Evolutionary conservation across 1,139 yeast genomes (phyloP).

Genomic region (Suhomyces bribrorum): DNA sequence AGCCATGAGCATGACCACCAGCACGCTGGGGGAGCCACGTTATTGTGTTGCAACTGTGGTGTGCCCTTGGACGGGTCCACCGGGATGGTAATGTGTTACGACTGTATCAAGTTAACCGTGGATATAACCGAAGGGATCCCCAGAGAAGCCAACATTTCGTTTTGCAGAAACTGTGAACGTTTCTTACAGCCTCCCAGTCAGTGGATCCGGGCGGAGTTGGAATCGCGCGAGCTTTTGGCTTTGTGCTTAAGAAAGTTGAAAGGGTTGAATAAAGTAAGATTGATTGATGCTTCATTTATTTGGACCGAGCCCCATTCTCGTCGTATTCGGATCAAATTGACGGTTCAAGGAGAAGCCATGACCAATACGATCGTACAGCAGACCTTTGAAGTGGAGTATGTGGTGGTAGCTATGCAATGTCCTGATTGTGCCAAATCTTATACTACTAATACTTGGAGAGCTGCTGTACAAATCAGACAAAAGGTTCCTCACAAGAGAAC

Average conservation of each 20-base stretch:
- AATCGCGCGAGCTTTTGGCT: constrained; percentile 89
- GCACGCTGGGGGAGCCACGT: constrained; percentile 61
- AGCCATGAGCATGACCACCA: constrained; percentile 28
- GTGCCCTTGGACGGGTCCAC: constrained; percentile 95
- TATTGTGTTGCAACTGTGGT: constrained; percentile 97
- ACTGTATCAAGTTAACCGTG: constrained; percentile 90
- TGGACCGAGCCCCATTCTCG: constrained; percentile 99
- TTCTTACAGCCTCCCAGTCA: constrained; percentile 92
- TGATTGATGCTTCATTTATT: constrained; percentile 90
- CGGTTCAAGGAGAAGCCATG: constrained; percentile 97
- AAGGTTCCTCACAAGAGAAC: constrained; percentile 97
- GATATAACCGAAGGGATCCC: constrained; percentile 97
- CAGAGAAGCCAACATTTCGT: constrained; percentile 87
- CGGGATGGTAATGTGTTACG: constrained; percentile 96
- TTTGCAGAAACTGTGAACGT: constrained; percentile 96
- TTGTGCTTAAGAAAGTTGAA: constrained; percentile 83
- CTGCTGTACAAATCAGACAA: constrained; percentile 95
- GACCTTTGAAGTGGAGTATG: constrained; percentile 91
- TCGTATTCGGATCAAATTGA: constrained; percentile 83
- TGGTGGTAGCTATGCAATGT: constrained; percentile 96
- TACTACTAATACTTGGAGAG: constrained; percentile 97
- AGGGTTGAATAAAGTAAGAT: constrained; percentile 84
- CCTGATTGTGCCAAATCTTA: constrained; percentile 97
- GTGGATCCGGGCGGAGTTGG: constrained; percentile 90
- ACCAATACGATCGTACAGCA: constrained; percentile 91